Percentiles rank a stretch among this genome's conserved stretches.
phyloP scores from a whole-genome alignment of 352 stramenopile genomes.

The Phytopythium delawarense region DNA sequence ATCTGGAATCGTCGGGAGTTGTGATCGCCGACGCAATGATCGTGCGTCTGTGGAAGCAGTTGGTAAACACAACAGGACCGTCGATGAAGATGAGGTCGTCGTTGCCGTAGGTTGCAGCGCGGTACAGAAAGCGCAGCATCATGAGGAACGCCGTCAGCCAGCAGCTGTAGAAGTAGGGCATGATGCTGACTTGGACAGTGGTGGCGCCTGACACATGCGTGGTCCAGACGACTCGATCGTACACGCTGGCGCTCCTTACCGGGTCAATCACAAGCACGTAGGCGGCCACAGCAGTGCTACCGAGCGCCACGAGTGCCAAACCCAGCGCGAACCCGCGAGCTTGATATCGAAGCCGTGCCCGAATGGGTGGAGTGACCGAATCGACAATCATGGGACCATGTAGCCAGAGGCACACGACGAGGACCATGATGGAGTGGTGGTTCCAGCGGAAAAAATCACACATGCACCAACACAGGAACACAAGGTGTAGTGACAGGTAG shows the following conservation, averaged over 20 bases:
- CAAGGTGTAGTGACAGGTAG: slow-evolving; percentile 28
- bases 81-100: slow-evolving; percentile 21
- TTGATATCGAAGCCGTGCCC: neutral
- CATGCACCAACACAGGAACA: slow-evolving; percentile 11
- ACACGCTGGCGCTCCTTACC: slow-evolving; percentile 8
- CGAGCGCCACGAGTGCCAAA: slow-evolving; percentile 8
- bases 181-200: slow-evolving; percentile 12
- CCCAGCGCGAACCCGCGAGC: neutral
- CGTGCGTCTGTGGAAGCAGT: slow-evolving; percentile 5
- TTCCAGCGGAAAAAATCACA: slow-evolving; percentile 26
- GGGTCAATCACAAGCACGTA: slow-evolving; percentile 12
- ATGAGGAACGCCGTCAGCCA: slow-evolving; percentile 13
- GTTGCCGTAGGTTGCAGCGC: slow-evolving; percentile 8
- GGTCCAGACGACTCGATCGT: slow-evolving; percentile 15
- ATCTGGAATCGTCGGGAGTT: neutral
- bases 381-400: slow-evolving; percentile 23
- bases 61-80: slow-evolving; percentile 20
- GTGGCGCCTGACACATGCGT: neutral
- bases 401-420: slow-evolving; percentile 18
- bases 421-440: neutral
- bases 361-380: slow-evolving; percentile 2
- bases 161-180: slow-evolving; percentile 21
- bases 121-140: slow-evolving; percentile 19
- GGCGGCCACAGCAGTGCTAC: neutral
- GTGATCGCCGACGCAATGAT: neutral